Percentiles rank a stretch among this genome's conserved stretches.
Evolutionary conservation across 164 flowering plant genomes (phyloP).

Genomic region (Akebia trifoliata): DNA sequence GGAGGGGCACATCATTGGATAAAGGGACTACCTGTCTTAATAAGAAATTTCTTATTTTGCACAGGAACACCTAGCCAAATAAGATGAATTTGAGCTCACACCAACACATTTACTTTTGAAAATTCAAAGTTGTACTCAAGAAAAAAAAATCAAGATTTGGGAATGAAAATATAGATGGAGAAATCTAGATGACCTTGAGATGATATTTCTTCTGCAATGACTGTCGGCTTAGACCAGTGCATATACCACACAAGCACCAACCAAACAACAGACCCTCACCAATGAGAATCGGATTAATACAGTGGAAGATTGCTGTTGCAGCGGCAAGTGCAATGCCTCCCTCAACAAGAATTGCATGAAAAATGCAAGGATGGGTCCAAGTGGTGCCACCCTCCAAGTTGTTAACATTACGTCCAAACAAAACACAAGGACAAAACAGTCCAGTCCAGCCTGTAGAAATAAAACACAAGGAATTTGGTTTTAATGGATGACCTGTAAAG

Average conservation of each 20-base stretch:
- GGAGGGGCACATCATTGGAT: no score
- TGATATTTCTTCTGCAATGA: constrained; percentile 85
- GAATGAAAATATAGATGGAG: no score
- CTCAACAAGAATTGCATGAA: constrained; percentile 86
- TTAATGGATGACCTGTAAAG: no score
- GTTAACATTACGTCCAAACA: constrained; percentile 84
- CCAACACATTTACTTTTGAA: no score
- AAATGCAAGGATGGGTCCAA: constrained; percentile 78
- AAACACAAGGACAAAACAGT: constrained; percentile 83
- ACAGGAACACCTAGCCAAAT: no score
- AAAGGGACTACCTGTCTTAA: no score
- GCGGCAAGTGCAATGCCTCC: constrained; percentile 86
- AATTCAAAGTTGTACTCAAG: no score
- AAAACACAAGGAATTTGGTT: background rate
- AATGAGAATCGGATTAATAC: constrained; percentile 80
- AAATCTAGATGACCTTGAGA: constrained; percentile 63
- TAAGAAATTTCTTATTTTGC: no score
- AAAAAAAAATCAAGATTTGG: no score
- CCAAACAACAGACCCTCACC: constrained; percentile 72
- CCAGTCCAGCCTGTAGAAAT: constrained; percentile 64
- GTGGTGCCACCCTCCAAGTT: constrained; percentile 65
- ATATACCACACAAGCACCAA: constrained; percentile 99
- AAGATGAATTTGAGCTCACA: no score
- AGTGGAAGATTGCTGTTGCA: constrained; percentile 61
- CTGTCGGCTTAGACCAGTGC: constrained; percentile 81